A percentile compares a stretch with the other conserved stretches of the same genome.
phyloP scores from a whole-genome alignment of 176 grass and related monocot species.

The Ensete glaucum region DNA sequence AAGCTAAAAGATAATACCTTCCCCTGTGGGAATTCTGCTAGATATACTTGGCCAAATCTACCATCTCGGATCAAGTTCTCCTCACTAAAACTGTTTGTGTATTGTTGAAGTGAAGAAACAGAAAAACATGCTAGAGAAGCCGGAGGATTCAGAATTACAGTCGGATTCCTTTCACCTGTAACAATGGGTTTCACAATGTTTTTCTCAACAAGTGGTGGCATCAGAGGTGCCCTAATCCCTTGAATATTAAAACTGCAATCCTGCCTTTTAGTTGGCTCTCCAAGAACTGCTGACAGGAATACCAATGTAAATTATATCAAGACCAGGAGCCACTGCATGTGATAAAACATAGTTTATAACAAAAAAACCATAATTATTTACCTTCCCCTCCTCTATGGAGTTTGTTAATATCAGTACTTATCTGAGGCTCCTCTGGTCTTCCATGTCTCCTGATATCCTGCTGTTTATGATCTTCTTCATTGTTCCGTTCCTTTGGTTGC shows the following conservation, averaged over 20 bases:
- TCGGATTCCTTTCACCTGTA: neutral
- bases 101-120: constrained; percentile 71
- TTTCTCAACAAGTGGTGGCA: constrained; percentile 3
- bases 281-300: constrained; percentile 4
- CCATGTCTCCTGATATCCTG: neutral
- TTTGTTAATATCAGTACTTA: constrained; percentile 7
- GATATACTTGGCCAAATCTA: constrained; percentile 53
- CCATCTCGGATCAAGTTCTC: constrained; percentile 68
- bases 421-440: constrained; percentile 3
- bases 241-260: constrained; percentile 15
- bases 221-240: neutral
- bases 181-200: neutral
- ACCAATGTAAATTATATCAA: constrained; percentile 3
- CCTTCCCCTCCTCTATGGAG: constrained; percentile 14
- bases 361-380: neutral
- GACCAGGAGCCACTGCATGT: neutral
- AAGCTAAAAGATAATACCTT: constrained; percentile 36
- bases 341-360: neutral
- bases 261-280: neutral
- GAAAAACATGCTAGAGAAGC: constrained; percentile 45
- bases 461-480: neutral
- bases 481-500: neutral
- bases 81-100: constrained; percentile 67
- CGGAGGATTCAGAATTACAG: neutral
- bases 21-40: constrained; percentile 52